Conservation (phyloP, 305 asterid genomes). For the Plantago rigida region DNA sequence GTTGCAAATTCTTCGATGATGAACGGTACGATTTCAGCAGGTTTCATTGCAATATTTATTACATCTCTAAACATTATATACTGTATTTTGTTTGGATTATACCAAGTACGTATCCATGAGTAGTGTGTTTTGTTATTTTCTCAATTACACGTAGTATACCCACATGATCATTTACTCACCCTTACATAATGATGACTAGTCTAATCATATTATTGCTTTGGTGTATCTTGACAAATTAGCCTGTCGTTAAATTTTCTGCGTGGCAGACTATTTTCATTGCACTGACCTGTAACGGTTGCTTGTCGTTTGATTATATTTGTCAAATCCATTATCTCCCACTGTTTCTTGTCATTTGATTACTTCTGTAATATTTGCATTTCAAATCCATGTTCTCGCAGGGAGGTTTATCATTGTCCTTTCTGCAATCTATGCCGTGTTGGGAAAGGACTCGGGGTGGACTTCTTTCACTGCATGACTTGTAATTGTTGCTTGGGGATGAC, state of each 20-base stretch:
- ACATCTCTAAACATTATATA: not conserved
- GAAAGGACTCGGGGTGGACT: slow-evolving; percentile 82
- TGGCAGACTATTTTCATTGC: no score
- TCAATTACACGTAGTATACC: slow-evolving; percentile 7
- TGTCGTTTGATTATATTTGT: no score
- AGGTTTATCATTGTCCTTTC: slow-evolving; percentile 89
- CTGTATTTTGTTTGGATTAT: not conserved
- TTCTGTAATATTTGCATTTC: slow-evolving; percentile 4
- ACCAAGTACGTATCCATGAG: not conserved
- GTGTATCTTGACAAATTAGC: not conserved
- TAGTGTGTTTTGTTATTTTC: slow-evolving; percentile 1
- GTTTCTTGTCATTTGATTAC: not conserved
- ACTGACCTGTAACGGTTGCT: no score
- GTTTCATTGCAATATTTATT: slow-evolving; percentile 16
- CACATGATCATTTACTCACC: not conserved
- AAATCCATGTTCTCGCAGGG: slow-evolving; percentile 39
- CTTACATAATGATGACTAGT: not conserved
- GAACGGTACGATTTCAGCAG: slow-evolving; percentile 51
- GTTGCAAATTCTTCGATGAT: slow-evolving; percentile 93
- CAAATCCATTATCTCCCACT: no score
- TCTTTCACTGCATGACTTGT: slow-evolving; percentile 97
- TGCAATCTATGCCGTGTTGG: slow-evolving; percentile 97
- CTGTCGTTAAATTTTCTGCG: no score
- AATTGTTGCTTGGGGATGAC: slow-evolving; percentile 79
- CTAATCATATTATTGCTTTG: not conserved